Evolutionary conservation across 176 grass and related monocot species (phyloP).

Genomic region (Cenchrus fungigraminus): DNA sequence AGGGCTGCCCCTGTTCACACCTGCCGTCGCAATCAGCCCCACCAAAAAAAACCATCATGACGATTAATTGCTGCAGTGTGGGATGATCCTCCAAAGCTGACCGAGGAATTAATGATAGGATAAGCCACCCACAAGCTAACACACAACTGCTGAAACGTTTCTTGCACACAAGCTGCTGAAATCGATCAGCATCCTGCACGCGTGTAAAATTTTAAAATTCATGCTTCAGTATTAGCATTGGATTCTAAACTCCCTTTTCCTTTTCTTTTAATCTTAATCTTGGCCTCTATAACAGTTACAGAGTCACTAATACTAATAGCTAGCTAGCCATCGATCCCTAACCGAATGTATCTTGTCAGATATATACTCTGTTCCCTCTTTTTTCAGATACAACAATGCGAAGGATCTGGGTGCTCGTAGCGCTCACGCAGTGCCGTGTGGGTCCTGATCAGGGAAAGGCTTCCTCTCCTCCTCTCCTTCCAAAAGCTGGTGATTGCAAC

Average conservation of each 20-base stretch:
- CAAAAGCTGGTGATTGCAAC: slow-evolving; percentile 43
- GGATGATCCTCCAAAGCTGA: not conserved
- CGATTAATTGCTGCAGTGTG: not conserved
- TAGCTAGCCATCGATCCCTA: not conserved
- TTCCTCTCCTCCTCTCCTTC: not conserved
- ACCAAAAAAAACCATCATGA: not conserved
- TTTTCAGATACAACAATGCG: not conserved
- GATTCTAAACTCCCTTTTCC: not conserved
- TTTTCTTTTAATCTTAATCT: not conserved
- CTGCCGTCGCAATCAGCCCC: not conserved
- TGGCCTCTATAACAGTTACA: not conserved
- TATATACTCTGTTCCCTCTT: not conserved
- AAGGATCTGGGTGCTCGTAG: slow-evolving; percentile 30
- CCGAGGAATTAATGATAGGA: not conserved
- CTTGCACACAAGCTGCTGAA: not conserved
- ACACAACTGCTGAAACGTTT: too few species aligned
- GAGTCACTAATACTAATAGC: not conserved
- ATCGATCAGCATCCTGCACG: not conserved
- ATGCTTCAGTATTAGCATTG: not conserved
- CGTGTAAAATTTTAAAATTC: not conserved
- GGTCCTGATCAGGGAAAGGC: slow-evolving; percentile 26
- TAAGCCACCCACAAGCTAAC: not conserved
- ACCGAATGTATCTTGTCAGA: not conserved
- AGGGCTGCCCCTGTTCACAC: slow-evolving; percentile 34
- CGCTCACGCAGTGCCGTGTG: slow-evolving; percentile 44